Conservation (phyloP, 2,329 filamentous ascomycete species). For the Microdochium trichocladiopsis region DNA sequence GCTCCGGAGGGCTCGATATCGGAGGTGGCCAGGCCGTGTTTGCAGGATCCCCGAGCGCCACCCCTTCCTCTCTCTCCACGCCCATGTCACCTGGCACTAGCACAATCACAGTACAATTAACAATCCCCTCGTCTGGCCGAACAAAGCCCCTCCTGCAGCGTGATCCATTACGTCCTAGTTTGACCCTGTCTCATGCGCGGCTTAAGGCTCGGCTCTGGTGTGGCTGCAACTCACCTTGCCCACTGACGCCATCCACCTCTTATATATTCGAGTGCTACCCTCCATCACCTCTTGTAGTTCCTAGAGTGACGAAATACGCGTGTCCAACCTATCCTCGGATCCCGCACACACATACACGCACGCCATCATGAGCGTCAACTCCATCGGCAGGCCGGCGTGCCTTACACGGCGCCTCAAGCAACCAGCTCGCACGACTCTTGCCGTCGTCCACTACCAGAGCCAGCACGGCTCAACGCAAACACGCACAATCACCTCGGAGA, state of each 20-base stretch:
- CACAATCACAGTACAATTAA: background rate
- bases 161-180: background rate
- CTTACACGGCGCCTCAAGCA: background rate
- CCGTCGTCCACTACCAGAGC: background rate
- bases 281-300: background rate
- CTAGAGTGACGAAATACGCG: no score
- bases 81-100: background rate
- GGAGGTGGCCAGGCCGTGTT: background rate
- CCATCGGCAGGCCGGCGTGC: background rate
- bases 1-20: background rate
- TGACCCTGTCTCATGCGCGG: background rate
- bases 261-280: background rate
- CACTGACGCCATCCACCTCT: background rate
- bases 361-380: background rate
- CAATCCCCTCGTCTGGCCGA: background rate
- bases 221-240: background rate
- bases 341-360: background rate
- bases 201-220: background rate
- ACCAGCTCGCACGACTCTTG: background rate
- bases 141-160: background rate
- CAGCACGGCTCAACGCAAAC: background rate
- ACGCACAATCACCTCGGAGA: constrained; percentile 2
- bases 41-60: background rate
- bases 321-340: background rate
- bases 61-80: background rate